Evolutionary conservation across 208 protist genomes (phyloP).

Genomic region (Balamuthia mandrillaris): DNA sequence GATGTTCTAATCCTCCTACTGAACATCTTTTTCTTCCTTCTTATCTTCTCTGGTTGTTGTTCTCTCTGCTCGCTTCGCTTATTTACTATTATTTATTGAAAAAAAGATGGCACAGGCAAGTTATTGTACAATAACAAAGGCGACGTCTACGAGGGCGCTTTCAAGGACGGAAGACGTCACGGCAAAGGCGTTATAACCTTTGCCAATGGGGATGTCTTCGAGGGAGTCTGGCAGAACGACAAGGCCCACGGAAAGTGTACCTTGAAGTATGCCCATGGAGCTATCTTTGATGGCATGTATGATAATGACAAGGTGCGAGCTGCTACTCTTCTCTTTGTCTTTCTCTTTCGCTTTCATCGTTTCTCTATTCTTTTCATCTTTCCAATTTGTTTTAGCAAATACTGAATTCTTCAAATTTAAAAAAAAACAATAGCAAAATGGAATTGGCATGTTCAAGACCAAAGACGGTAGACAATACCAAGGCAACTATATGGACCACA

Average conservation of each 20-base stretch:
- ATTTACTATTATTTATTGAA: background rate
- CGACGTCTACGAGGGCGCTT: constrained; percentile 5
- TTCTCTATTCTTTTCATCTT: background rate
- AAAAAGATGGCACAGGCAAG: background rate
- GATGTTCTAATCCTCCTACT: background rate
- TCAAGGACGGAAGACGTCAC: background rate
- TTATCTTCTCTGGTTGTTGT: background rate
- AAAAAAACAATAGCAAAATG: background rate
- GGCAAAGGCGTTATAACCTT: background rate
- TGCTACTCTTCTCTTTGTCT: background rate
- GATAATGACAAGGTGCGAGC: background rate
- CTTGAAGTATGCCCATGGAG: constrained; percentile 5
- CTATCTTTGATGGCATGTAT: constrained; percentile 16
- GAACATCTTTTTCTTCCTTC: background rate
- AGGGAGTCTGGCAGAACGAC: constrained; percentile 26
- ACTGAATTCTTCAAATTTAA: no score
- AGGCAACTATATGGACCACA: background rate
- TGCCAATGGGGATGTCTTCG: constrained; percentile 3
- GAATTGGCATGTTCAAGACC: background rate
- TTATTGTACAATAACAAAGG: background rate
- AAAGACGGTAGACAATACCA: background rate
- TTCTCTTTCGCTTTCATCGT: background rate
- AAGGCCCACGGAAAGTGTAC: constrained; percentile 11
- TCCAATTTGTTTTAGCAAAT: no score
- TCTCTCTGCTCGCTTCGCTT: background rate